A percentile compares a stretch with the other conserved stretches of the same genome.
These are phyloP conservation scores for Sideroxylon spinosum DNA, from an alignment of 179 eudicot species.

Conservation along the genomic window DNA sequence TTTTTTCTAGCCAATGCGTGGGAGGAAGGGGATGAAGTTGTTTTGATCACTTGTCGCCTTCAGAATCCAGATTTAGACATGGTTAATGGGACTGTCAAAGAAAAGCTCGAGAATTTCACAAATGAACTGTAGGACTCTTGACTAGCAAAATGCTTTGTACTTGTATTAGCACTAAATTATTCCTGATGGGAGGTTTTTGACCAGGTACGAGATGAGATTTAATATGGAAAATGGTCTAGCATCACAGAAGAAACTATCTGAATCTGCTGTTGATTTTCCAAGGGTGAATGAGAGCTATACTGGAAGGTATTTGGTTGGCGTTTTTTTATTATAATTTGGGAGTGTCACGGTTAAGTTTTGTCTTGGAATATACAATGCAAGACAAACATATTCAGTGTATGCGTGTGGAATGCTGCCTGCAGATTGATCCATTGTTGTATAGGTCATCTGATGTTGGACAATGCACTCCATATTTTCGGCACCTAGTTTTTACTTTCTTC, in stretches of 20 bases:
- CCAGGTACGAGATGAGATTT: constrained; percentile 96
- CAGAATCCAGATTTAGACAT: constrained; percentile 72
- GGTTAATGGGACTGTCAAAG: constrained; percentile 52
- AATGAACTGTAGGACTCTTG: constrained; percentile 57
- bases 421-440: too few species aligned
- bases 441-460: too few species aligned
- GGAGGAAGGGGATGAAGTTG: constrained; percentile 98
- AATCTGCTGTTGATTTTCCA: constrained; percentile 86
- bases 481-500: too few species aligned
- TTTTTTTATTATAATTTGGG: neutral
- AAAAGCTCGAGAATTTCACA: constrained; percentile 54
- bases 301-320: constrained; percentile 56
- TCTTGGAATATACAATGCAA: neutral
- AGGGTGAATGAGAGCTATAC: constrained; percentile 75
- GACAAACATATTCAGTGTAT: neutral
- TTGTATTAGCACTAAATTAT: neutral
- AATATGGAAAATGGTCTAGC: constrained; percentile 79
- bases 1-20: constrained; percentile 77
- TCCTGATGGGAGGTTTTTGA: constrained; percentile 7
- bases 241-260: constrained; percentile 72
- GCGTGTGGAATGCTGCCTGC: neutral
- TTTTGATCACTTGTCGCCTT: constrained; percentile 72
- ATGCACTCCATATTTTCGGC: too few species aligned
- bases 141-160: neutral
- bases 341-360: neutral